A percentile compares a stretch with the other conserved stretches of the same genome.
These are phyloP conservation scores for Parietichytrium sp. DNA, from an alignment of 108 stramenopile species.

Conservation along the genomic window DNA sequence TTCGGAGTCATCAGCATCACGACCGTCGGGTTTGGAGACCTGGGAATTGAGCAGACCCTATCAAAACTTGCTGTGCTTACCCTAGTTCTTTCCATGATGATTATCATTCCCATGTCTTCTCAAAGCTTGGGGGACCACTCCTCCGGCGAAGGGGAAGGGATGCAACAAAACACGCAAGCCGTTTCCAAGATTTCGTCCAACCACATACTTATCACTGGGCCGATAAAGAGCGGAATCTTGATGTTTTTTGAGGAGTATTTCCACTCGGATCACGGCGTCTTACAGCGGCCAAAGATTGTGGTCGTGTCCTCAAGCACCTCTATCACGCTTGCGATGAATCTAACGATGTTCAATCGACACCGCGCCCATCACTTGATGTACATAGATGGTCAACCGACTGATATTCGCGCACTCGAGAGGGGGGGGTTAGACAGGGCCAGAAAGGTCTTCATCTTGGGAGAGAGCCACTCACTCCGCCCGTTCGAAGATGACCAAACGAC, in stretches of 20 bases:
- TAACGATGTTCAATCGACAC: neutral
- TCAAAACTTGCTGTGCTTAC: neutral
- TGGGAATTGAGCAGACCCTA: neutral
- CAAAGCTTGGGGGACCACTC: neutral
- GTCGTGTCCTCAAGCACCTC: neutral
- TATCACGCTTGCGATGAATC: neutral
- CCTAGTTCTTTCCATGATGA: slow-evolving; percentile 12
- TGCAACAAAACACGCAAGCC: neutral
- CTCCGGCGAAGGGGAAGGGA: neutral
- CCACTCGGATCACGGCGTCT: neutral
- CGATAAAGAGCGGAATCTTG: neutral
- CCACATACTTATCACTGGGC: neutral
- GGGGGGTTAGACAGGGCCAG: neutral
- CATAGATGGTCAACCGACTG: neutral
- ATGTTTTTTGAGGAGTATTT: slow-evolving; percentile 25
- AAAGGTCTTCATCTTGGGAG: neutral
- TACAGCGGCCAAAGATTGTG: neutral
- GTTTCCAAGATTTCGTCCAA: neutral
- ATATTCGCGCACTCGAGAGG: neutral
- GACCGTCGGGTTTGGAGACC: slow-evolving; percentile 26
- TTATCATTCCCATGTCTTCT: slow-evolving; percentile 26
- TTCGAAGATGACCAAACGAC: neutral
- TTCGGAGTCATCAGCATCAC: neutral
- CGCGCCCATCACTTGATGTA: neutral
- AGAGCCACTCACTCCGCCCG: neutral